These are phyloP conservation scores for Thermomyces lanuginosus DNA, from an alignment of 2,329 filamentous ascomycete species.

Conservation along the genomic window DNA sequence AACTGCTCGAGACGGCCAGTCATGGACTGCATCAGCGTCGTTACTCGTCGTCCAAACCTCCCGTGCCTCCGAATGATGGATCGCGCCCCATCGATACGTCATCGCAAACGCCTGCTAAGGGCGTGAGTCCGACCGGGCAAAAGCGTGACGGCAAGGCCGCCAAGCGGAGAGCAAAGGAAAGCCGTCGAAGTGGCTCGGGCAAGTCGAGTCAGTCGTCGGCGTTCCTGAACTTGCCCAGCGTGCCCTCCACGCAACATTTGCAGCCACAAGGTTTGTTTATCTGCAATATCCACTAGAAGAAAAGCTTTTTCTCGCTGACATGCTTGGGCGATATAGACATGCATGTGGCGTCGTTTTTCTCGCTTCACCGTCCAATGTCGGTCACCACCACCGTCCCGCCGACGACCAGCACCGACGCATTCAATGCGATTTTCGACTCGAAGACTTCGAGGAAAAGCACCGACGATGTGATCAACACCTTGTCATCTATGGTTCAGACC, in stretches of 20 bases:
- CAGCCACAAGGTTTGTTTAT: constrained; percentile 30
- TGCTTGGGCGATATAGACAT: constrained; percentile 44
- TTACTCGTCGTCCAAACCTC: constrained; percentile 34
- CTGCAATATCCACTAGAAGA: constrained; percentile 1
- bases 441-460: constrained; percentile 32
- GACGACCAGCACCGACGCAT: constrained; percentile 53
- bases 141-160: constrained; percentile 21
- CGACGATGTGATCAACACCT: constrained; percentile 48
- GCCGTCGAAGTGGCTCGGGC: constrained; percentile 14
- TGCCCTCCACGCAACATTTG: constrained; percentile 33
- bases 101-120: constrained; percentile 22
- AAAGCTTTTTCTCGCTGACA: constrained; percentile 1
- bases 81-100: constrained; percentile 26
- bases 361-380: constrained; percentile 84
- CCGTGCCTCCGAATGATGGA: constrained; percentile 30
- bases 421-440: constrained; percentile 68
- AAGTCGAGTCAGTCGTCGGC: constrained; percentile 23
- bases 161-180: constrained; percentile 10
- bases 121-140: constrained; percentile 21
- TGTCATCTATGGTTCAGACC: constrained; percentile 33
- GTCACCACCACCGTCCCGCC: constrained; percentile 67
- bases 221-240: constrained; percentile 31
- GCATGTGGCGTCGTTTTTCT: constrained; percentile 83
- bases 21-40: constrained; percentile 25
- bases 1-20: constrained; percentile 2